phyloP scores from a whole-genome alignment of 1,284 basidiomycete genomes.

The Phellopilus nigrolimitatus region DNA sequence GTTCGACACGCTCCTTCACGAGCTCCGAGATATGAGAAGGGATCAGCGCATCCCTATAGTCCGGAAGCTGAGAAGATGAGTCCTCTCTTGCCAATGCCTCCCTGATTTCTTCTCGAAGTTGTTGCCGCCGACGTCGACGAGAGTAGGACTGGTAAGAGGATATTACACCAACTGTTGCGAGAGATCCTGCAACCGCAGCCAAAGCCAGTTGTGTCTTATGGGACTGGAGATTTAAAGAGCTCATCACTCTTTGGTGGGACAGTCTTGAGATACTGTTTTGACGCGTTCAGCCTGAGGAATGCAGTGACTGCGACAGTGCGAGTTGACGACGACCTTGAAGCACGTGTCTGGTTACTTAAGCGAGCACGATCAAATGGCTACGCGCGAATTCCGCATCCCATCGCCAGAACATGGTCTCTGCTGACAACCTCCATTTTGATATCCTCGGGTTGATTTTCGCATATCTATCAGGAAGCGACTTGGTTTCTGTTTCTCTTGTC shows the following conservation, averaged over 20 bases:
- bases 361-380: background rate
- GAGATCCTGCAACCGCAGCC: constrained; percentile 58
- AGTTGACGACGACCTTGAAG: too few relatives aligned
- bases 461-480: constrained; percentile 47
- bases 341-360: background rate
- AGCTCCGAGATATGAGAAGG: constrained; percentile 7
- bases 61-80: constrained; percentile 7
- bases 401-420: constrained; percentile 45
- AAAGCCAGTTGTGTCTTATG: constrained; percentile 54
- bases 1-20: constrained; percentile 9
- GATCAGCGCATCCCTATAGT: constrained; percentile 12
- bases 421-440: constrained; percentile 64
- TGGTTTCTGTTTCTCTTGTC: constrained; percentile 55
- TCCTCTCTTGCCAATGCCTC: constrained; percentile 20
- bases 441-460: constrained; percentile 61
- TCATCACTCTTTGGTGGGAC: too few relatives aligned
- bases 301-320: too few relatives aligned
- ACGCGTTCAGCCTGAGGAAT: too few relatives aligned
- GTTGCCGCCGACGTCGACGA: constrained; percentile 43
- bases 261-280: too few relatives aligned
- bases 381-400: background rate
- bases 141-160: constrained; percentile 50
- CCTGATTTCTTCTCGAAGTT: constrained; percentile 51
- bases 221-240: constrained; percentile 24
- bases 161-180: constrained; percentile 52